Percentiles rank a stretch among this genome's conserved stretches.
Evolutionary conservation across 257 asterid species (phyloP).

Genomic region (Knoxia roxburghii): DNA sequence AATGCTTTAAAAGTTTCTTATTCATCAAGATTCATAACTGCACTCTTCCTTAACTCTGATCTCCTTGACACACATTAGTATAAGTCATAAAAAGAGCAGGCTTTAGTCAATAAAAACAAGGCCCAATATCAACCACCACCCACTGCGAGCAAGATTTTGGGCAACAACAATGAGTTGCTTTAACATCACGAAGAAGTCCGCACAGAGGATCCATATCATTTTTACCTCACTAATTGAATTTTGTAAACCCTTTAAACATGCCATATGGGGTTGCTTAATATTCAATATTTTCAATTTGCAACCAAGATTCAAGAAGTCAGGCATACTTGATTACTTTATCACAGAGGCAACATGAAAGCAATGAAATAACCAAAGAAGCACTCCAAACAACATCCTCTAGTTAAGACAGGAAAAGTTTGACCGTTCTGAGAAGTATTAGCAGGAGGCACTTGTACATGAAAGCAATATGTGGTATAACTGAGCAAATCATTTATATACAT

Average conservation of each 20-base stretch:
- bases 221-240: neutral
- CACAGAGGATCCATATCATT: neutral
- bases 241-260: neutral
- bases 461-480: neutral
- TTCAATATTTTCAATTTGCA: neutral
- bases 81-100: neutral
- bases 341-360: neutral
- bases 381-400: neutral
- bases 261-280: neutral
- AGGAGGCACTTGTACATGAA: neutral
- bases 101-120: neutral
- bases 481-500: neutral
- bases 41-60: neutral
- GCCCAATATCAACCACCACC: neutral
- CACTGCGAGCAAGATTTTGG: neutral
- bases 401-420: neutral
- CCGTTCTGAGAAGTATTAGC: neutral
- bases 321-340: neutral
- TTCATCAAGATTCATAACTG: neutral
- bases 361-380: neutral
- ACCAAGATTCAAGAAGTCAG: neutral
- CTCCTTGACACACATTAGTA: neutral
- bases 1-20: neutral
- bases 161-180: neutral
- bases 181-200: neutral